Conservation (phyloP, 208 protist genomes). For the Trypanosoma vivax region DNA sequence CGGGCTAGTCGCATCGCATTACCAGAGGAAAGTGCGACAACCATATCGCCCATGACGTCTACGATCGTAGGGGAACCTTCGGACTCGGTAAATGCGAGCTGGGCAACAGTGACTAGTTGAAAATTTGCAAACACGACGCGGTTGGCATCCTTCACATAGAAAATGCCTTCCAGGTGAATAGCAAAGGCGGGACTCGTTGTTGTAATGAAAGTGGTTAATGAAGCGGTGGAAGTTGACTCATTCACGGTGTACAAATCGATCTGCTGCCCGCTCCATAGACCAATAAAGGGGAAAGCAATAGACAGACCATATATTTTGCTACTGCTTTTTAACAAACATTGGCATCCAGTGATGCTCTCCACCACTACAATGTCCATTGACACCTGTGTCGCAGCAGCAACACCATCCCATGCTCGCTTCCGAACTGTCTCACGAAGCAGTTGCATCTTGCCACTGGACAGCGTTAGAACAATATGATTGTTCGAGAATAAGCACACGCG, state of each 20-base stretch:
- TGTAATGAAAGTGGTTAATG: constrained; percentile 64
- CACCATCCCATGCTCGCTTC: constrained; percentile 75
- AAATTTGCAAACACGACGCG: constrained; percentile 76
- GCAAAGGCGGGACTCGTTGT: constrained; percentile 72
- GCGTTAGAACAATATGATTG: constrained; percentile 54
- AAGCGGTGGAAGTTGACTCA: constrained; percentile 65
- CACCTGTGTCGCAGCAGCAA: constrained; percentile 81
- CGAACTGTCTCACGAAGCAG: constrained; percentile 85
- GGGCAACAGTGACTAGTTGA: constrained; percentile 65
- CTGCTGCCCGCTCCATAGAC: constrained; percentile 81
- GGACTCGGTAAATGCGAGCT: constrained; percentile 80
- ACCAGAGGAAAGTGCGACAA: constrained; percentile 74
- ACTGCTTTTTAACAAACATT: constrained; percentile 71
- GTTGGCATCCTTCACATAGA: constrained; percentile 70
- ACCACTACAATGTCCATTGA: constrained; percentile 81
- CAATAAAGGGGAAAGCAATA: constrained; percentile 79
- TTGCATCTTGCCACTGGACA: constrained; percentile 45
- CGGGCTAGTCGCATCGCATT: constrained; percentile 76
- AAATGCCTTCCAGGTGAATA: constrained; percentile 74
- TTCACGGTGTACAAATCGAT: constrained; percentile 88
- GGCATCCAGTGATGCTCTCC: constrained; percentile 76
- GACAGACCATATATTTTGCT: constrained; percentile 74
- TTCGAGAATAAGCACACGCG: constrained; percentile 45
- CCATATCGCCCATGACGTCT: constrained; percentile 86
- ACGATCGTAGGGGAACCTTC: constrained; percentile 78